These are phyloP conservation scores for Macrophomina tecta DNA, from an alignment of 2,329 filamentous ascomycete genomes.

Conservation along the genomic window DNA sequence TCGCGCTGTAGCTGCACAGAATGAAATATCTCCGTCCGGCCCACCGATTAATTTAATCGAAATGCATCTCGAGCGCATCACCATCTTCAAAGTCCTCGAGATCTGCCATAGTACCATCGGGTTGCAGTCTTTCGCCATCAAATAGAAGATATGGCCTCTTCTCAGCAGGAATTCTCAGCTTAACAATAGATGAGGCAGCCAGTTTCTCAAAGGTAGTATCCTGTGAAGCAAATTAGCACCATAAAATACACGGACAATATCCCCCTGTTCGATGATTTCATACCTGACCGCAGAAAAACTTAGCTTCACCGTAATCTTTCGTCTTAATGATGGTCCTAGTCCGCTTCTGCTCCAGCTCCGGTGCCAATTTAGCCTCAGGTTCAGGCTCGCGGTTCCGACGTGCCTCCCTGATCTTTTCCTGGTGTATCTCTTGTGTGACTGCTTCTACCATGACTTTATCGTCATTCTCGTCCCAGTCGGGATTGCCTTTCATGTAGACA, in stretches of 20 bases:
- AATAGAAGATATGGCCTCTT: constrained; percentile 41
- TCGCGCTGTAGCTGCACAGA: neutral
- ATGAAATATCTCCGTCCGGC: neutral
- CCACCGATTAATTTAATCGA: constrained; percentile 32
- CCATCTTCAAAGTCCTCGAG: constrained; percentile 44
- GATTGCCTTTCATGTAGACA: constrained; percentile 44
- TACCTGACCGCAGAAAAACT: constrained; percentile 56
- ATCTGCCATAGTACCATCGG: constrained; percentile 40
- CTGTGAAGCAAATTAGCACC: constrained; percentile 30
- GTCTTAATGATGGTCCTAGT: constrained; percentile 59
- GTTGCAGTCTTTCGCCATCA: constrained; percentile 45
- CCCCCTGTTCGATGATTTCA: constrained; percentile 32
- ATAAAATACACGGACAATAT: neutral
- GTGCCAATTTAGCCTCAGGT: constrained; percentile 28
- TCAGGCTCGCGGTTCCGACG: constrained; percentile 45
- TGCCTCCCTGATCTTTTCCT: constrained; percentile 54
- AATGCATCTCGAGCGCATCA: constrained; percentile 44
- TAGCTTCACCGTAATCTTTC: constrained; percentile 58
- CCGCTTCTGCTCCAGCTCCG: constrained; percentile 31
- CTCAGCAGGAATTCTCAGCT: constrained; percentile 33
- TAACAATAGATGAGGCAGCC: constrained; percentile 38
- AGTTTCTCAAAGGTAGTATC: constrained; percentile 32
- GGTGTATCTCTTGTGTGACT: constrained; percentile 71
- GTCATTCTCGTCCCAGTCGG: constrained; percentile 59
- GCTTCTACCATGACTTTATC: constrained; percentile 75